Evolutionary conservation across 2,329 filamentous ascomycete genomes (phyloP).

Genomic region (Grosmannia huntii): DNA sequence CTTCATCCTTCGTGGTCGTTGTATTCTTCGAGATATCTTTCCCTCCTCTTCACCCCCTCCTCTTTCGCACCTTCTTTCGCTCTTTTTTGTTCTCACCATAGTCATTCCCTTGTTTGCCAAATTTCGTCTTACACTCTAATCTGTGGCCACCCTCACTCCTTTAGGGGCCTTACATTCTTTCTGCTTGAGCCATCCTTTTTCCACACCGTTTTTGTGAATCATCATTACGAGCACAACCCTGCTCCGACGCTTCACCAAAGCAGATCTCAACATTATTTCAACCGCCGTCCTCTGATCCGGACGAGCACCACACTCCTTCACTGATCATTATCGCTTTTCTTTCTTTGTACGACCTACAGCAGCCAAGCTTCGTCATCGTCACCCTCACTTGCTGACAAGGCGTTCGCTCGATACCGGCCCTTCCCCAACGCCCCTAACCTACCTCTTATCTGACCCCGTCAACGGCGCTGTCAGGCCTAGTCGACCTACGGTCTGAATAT

Average conservation of each 20-base stretch:
- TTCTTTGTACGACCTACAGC: not conserved
- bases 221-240: not conserved
- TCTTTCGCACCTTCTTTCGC: constrained; percentile 25
- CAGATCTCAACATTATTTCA: not conserved
- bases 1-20: constrained; percentile 19
- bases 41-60: constrained; percentile 14
- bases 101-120: constrained; percentile 36
- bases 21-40: constrained; percentile 7
- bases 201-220: not conserved
- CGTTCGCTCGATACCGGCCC: constrained; percentile 2
- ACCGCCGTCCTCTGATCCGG: not conserved
- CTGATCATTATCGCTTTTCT: not conserved
- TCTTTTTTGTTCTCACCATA: constrained; percentile 17
- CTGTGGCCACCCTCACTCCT: constrained; percentile 30
- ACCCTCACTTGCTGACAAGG: not conserved
- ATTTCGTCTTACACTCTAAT: constrained; percentile 21
- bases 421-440: not conserved
- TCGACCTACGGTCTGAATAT: constrained; percentile 1
- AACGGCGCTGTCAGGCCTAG: not conserved
- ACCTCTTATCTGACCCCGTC: no score
- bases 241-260: not conserved
- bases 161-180: constrained; percentile 35
- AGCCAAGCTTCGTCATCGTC: not conserved
- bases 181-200: constrained; percentile 15
- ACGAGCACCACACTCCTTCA: not conserved